A percentile compares a stretch with the other conserved stretches of the same genome.
phyloP scores from a whole-genome alignment of 2,329 filamentous ascomycete genomes.

The Dichotomopilus funicola region DNA sequence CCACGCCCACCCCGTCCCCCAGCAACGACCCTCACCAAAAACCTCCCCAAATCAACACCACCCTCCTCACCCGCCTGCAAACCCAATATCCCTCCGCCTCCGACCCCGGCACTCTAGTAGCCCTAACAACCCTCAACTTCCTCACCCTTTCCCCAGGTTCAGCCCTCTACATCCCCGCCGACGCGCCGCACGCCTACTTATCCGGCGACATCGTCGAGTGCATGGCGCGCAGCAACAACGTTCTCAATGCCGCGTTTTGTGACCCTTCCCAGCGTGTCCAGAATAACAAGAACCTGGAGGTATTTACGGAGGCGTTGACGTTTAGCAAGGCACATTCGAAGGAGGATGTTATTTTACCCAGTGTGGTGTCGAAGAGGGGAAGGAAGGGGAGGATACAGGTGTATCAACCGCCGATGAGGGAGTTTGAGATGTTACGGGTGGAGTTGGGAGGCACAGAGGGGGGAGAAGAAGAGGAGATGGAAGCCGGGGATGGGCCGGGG shows the following conservation, averaged over 20 bases:
- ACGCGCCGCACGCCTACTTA: conserved; percentile 69
- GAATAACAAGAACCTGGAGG: conserved; percentile 47
- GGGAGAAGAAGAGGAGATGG: conserved; percentile 53
- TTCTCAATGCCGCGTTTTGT: conserved; percentile 69
- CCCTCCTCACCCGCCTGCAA: conserved; percentile 56
- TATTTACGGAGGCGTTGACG: conserved; percentile 56
- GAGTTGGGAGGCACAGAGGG: conserved; percentile 36
- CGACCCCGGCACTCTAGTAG: conserved; percentile 65
- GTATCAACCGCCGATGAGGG: conserved; percentile 61
- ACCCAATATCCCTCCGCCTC: too few species aligned
- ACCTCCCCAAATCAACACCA: too few species aligned
- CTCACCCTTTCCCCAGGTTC: conserved; percentile 59
- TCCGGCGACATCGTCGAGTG: conserved; percentile 70
- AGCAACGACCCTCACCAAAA: conserved; percentile 57
- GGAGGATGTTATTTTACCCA: conserved; percentile 49
- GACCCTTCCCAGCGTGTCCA: conserved; percentile 50
- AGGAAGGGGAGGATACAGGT: conserved; percentile 54
- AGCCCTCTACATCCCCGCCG: conserved; percentile 63
- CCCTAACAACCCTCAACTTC: conserved; percentile 69
- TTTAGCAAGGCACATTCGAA: conserved; percentile 53
- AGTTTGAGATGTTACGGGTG: conserved; percentile 63
- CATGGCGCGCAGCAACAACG: conserved; percentile 70
- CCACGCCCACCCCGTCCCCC: conserved; percentile 40
- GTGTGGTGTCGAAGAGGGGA: conserved; percentile 43
- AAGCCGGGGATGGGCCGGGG: conserved; percentile 51